Conservation (phyloP, 805 yeast species). For the Wickerhamiella sorbophila region DNA sequence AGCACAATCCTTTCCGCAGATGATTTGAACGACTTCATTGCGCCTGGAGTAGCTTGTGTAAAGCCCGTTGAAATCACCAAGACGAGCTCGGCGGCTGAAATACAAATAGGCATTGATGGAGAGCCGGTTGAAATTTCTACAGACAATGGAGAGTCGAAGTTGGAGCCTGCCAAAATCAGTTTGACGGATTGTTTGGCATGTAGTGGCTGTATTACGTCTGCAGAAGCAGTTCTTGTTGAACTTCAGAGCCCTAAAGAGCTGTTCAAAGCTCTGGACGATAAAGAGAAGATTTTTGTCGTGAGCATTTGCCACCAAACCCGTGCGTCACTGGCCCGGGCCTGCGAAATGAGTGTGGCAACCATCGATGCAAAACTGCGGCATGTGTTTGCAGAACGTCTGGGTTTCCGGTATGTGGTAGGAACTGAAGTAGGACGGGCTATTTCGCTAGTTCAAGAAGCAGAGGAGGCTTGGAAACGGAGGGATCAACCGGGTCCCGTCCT, state of each 20-base stretch:
- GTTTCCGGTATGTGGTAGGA: slow-evolving; percentile 67
- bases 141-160: slow-evolving; percentile 33
- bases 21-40: slow-evolving; percentile 88
- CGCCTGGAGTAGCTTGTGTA: slow-evolving; percentile 89
- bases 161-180: slow-evolving; percentile 75
- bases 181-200: slow-evolving; percentile 92
- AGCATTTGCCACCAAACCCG: slow-evolving; percentile 80
- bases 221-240: slow-evolving; percentile 87
- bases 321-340: slow-evolving; percentile 64
- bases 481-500: slow-evolving; percentile 34
- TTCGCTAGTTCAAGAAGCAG: slow-evolving; percentile 36
- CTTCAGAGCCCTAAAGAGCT: slow-evolving; percentile 80
- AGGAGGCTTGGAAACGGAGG: slow-evolving; percentile 12
- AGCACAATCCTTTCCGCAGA: slow-evolving; percentile 79
- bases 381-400: slow-evolving; percentile 45
- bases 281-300: slow-evolving; percentile 41
- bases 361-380: slow-evolving; percentile 49
- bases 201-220: slow-evolving; percentile 91
- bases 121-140: slow-evolving; percentile 55
- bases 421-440: slow-evolving; percentile 67
- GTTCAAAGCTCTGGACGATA: slow-evolving; percentile 36
- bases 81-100: slow-evolving; percentile 30
- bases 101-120: slow-evolving; percentile 45
- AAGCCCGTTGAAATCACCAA: slow-evolving; percentile 53
- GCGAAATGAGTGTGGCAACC: slow-evolving; percentile 34